These are phyloP conservation scores for Chlamydomonas sphaeroides DNA, from an alignment of 139 green algal species.

Conservation along the genomic window DNA sequence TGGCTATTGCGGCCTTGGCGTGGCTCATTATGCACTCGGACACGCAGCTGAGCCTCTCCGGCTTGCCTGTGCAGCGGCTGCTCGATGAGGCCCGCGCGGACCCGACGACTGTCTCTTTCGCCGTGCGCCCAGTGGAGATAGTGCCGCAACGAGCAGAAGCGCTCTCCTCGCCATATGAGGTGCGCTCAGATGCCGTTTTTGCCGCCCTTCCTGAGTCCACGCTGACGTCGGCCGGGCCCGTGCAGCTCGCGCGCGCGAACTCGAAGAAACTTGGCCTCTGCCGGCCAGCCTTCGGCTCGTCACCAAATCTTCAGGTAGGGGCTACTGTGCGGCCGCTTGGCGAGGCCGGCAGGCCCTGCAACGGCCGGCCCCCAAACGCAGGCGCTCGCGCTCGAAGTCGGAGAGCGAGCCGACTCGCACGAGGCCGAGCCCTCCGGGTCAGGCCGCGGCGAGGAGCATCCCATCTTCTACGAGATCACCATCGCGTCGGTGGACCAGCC, in stretches of 20 bases:
- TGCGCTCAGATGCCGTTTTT: background rate
- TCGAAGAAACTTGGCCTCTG: slow-evolving; percentile 49
- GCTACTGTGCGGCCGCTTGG: background rate
- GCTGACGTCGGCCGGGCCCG: too few relatives aligned
- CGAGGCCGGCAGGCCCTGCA: too few relatives aligned
- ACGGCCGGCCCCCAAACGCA: slow-evolving; percentile 28
- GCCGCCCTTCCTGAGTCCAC: background rate
- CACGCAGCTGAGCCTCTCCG: too few relatives aligned
- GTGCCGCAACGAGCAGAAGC: slow-evolving; percentile 23
- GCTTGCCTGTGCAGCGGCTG: too few relatives aligned
- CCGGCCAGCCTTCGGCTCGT: slow-evolving; percentile 92
- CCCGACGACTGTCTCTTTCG: slow-evolving; percentile 85
- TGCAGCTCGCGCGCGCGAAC: slow-evolving; percentile 31
- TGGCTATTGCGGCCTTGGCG: too few relatives aligned
- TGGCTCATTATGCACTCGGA: too few relatives aligned
- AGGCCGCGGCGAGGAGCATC: slow-evolving; percentile 10
- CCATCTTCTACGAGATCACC: slow-evolving; percentile 92
- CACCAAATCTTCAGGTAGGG: slow-evolving; percentile 85
- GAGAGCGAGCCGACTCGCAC: slow-evolving; percentile 51
- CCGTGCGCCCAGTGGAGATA: slow-evolving; percentile 88
- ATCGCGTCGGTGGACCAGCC: slow-evolving; percentile 91
- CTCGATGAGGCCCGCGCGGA: slow-evolving; percentile 85
- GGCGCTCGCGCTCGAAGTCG: slow-evolving; percentile 79
- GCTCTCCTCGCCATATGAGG: background rate
- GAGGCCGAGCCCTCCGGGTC: slow-evolving; percentile 23